phyloP scores from a whole-genome alignment of 2,329 filamentous ascomycete genomes.

The Sporothrix humicola region DNA sequence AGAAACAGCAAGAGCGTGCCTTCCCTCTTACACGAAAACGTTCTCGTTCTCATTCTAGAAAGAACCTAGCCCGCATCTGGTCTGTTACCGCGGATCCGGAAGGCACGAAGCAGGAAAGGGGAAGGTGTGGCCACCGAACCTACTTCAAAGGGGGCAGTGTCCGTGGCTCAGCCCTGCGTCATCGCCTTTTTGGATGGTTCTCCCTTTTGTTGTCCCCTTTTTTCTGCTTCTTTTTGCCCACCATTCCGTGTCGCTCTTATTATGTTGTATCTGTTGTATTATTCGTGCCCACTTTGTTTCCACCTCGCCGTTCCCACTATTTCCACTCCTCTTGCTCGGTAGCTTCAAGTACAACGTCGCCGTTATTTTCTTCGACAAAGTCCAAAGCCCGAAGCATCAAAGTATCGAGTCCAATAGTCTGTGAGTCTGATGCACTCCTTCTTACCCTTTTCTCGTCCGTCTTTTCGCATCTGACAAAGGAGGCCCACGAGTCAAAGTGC shows the following conservation, averaged over 20 bases:
- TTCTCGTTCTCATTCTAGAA: constrained; percentile 3
- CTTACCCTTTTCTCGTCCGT: neutral
- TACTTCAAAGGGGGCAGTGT: constrained; percentile 26
- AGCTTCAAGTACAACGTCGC: neutral
- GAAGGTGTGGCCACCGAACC: constrained; percentile 19
- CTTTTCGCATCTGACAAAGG: neutral
- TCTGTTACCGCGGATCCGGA: constrained; percentile 26
- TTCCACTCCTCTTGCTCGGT: neutral
- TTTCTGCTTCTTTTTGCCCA: neutral
- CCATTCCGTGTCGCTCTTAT: neutral
- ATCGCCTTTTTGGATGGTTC: constrained; percentile 19
- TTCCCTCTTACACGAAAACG: neutral
- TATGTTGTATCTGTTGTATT: neutral
- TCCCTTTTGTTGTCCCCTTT: neutral
- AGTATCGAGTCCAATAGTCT: too few relatives aligned
- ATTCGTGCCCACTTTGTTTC: constrained; percentile 17
- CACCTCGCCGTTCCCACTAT: constrained; percentile 14
- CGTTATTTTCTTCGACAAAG: neutral
- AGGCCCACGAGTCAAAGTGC: neutral
- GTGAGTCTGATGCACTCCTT: too few relatives aligned
- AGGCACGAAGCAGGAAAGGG: constrained; percentile 23
- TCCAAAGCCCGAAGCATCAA: too few relatives aligned
- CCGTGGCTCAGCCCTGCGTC: constrained; percentile 30
- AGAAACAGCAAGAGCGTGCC: neutral
- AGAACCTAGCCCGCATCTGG: neutral